Evolutionary conservation across 306 rosid genomes (phyloP).

Genomic region (Quercus aquifolioides): DNA sequence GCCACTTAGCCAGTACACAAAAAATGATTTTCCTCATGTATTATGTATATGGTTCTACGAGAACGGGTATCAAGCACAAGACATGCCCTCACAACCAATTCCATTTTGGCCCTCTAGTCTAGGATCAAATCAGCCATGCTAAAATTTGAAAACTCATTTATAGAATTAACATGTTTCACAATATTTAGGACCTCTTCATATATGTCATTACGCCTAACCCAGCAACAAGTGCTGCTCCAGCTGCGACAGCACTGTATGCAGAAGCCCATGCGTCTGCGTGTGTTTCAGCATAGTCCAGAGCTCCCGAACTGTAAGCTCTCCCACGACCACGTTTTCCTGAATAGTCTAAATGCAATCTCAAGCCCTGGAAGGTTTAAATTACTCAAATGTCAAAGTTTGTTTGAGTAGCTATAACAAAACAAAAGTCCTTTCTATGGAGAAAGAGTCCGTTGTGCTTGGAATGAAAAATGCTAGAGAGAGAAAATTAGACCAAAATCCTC

Average conservation of each 20-base stretch:
- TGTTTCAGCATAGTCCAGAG: slow-evolving; percentile 36
- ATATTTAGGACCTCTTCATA: slow-evolving; percentile 36
- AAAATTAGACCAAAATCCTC: not conserved
- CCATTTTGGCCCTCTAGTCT: slow-evolving; percentile 11
- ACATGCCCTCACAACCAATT: slow-evolving; percentile 20
- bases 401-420: not conserved
- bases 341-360: slow-evolving; percentile 88
- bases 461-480: not conserved
- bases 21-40: not conserved
- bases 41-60: slow-evolving; percentile 8
- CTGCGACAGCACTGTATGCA: slow-evolving; percentile 56
- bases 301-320: slow-evolving; percentile 26
- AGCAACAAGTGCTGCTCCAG: slow-evolving; percentile 72
- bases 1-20: not conserved
- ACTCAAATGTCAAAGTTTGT: slow-evolving; percentile 22
- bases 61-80: slow-evolving; percentile 27
- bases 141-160: not conserved
- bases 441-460: not conserved
- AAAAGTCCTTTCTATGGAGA: not conserved
- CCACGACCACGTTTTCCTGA: slow-evolving; percentile 38
- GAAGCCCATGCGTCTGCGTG: slow-evolving; percentile 60
- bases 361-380: slow-evolving; percentile 51
- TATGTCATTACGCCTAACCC: slow-evolving; percentile 61
- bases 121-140: not conserved
- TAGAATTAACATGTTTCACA: not conserved